These are phyloP conservation scores for Kregervanrija fluxuum DNA, from an alignment of 805 yeast genomes.

Conservation along the genomic window DNA sequence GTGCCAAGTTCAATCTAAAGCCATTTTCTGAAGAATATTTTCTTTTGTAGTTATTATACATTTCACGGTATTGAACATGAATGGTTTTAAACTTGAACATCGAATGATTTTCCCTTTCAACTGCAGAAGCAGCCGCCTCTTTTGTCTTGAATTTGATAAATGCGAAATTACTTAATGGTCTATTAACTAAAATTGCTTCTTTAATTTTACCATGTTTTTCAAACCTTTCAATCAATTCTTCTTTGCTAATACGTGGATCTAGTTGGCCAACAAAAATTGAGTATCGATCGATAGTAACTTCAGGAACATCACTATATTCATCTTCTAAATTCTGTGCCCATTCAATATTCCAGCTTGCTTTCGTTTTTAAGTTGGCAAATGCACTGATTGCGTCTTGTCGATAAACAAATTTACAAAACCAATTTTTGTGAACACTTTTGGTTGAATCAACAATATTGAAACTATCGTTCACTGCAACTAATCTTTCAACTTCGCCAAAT, in stretches of 20 bases:
- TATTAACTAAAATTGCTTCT: constrained; percentile 47
- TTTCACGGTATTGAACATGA: constrained; percentile 78
- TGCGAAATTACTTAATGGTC: constrained; percentile 54
- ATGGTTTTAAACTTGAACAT: constrained; percentile 65
- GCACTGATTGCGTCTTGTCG: constrained; percentile 88
- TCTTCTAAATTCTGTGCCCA: constrained; percentile 84
- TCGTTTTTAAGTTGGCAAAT: constrained; percentile 57
- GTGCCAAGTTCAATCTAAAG: constrained; percentile 45
- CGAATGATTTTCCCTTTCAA: constrained; percentile 79
- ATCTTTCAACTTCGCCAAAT: constrained; percentile 74
- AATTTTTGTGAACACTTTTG: constrained; percentile 23
- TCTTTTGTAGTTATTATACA: constrained; percentile 33
- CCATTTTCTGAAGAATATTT: constrained; percentile 20
- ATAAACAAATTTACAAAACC: constrained; percentile 75
- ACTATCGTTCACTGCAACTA: constrained; percentile 38
- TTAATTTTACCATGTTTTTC: constrained; percentile 58
- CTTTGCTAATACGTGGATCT: constrained; percentile 45
- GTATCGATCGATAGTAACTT: constrained; percentile 52
- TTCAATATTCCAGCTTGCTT: constrained; percentile 52
- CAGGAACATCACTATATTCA: constrained; percentile 26
- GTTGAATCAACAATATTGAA: constrained; percentile 13
- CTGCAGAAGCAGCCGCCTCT: constrained; percentile 77
- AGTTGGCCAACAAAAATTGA: constrained; percentile 80
- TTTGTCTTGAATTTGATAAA: constrained; percentile 61
- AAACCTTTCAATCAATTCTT: constrained; percentile 52